Evolutionary conservation across 2,329 filamentous ascomycete species (phyloP), one percentile per base, ranked within the genome.

Genomic region (Hypoxylon rubiginosum): DNA sequence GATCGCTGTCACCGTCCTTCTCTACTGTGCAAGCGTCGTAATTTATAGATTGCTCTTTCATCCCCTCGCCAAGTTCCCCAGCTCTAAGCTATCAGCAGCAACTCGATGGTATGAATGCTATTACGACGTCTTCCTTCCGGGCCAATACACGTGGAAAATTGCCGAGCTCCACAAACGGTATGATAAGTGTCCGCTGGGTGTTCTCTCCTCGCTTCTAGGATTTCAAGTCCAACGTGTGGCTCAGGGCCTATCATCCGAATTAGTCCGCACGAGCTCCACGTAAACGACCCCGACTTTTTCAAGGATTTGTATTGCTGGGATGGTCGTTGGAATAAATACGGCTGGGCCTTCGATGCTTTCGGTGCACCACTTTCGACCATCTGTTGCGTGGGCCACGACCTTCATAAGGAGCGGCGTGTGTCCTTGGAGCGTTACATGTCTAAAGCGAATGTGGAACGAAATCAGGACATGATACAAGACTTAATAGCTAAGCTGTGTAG

Each of bases 111-210:
- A 34, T 34, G 30, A 34, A 11, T 34, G 58, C n/a, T 66, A 68
- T 39, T 74, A 73, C 43, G 69, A 72, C 51, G 17, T 73, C 36
- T 39, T 67, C 11, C 50, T 48, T 8, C 55, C 39, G 43, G 69
- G 71, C 10, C 66, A 71, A 32, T 74, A 74, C 30, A 66, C 72
- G 6, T 71, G 66, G 17, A 71, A 72, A 48, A 72, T 71, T 15
- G 41, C 62, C 13, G 62, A 70, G 49, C 56, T 75, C 49, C 74
- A 75, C 57, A 58, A 65, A 32, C 60, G 65, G 49, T 75, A 75
- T 41, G 73, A 73, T 73, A 43, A 43, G 39, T 19, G 36, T 15
- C 26, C 15, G 6, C 39, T 11, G 8, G 9, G 6, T 19, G 7
- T 46, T 17, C 19, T 36, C 30, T 43, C 9, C 55, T 30, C 3